A percentile compares a stretch with the other conserved stretches of the same genome.
phyloP scores from a whole-genome alignment of 2,329 filamentous ascomycete genomes.

The Ophiostoma tasmaniense region DNA sequence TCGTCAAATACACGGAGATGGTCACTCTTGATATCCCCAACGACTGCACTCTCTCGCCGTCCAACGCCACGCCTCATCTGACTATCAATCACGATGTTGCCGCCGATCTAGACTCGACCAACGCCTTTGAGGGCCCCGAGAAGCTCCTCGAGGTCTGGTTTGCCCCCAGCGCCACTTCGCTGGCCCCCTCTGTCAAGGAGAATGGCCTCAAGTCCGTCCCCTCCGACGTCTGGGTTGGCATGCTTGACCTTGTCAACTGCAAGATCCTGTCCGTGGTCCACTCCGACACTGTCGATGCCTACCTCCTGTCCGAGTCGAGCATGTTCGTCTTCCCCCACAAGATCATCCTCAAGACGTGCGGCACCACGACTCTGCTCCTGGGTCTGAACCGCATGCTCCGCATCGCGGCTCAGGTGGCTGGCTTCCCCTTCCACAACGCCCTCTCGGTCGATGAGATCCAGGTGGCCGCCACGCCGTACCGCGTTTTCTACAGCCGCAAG shows the following conservation, averaged over 20 bases:
- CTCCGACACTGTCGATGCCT: conserved; percentile 90
- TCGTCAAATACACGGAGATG: conserved; percentile 55
- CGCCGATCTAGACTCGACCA: conserved; percentile 84
- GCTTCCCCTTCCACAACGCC: conserved; percentile 76
- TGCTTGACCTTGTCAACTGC: conserved; percentile 98
- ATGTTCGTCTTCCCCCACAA: conserved; percentile 99
- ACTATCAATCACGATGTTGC: conserved; percentile 96
- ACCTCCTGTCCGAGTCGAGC: conserved; percentile 95
- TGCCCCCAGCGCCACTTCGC: conserved; percentile 63
- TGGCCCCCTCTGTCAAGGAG: conserved; percentile 61
- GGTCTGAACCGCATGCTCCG: conserved; percentile 86
- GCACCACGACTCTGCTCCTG: conserved; percentile 85
- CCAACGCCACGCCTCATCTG: conserved; percentile 75
- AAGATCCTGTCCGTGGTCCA: conserved; percentile 92
- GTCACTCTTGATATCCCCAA: conserved; percentile 71
- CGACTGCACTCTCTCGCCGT: conserved; percentile 75
- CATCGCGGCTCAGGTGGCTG: conserved; percentile 78
- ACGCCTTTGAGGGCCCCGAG: conserved; percentile 96
- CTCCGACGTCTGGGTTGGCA: conserved; percentile 81
- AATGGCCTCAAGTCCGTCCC: conserved; percentile 80
- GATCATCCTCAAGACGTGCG: conserved; percentile 95
- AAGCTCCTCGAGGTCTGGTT: conserved; percentile 99
- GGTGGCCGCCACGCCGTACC: conserved; percentile 78
- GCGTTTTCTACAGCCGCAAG: conserved; percentile 98
- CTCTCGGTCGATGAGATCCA: conserved; percentile 56